phyloP scores from a whole-genome alignment of 192 early-diverging fungal genomes.

The Coemansia sp. region DNA sequence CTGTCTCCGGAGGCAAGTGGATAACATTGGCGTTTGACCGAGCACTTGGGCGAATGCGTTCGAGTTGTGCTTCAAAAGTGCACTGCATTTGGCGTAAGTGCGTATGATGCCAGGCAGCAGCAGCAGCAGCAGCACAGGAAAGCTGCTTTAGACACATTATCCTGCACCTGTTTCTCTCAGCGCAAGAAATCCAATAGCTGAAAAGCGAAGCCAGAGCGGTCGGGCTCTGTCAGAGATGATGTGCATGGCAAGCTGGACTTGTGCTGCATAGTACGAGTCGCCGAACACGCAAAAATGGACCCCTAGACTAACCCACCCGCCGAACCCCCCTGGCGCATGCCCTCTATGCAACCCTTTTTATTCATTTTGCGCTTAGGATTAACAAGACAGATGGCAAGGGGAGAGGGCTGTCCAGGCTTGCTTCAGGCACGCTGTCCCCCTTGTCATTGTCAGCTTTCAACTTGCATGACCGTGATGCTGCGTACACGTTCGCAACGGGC shows the following conservation, averaged over 20 bases:
- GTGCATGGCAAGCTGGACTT: background rate
- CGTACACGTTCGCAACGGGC: conserved; percentile 1
- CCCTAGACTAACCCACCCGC: background rate
- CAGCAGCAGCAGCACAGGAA: background rate
- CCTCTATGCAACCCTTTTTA: conserved; percentile 1
- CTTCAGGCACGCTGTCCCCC: background rate
- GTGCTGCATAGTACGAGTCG: background rate
- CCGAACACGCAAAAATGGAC: background rate
- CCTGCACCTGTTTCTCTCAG: background rate
- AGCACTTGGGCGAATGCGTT: background rate
- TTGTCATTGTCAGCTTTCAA: background rate
- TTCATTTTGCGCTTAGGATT: background rate
- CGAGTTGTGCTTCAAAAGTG: background rate
- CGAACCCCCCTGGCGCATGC: conserved; percentile 1
- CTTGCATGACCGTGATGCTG: conserved; percentile 2
- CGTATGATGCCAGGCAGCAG: background rate
- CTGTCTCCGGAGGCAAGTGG: background rate
- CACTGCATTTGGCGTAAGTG: background rate
- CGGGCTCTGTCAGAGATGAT: background rate
- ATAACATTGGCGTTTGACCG: background rate
- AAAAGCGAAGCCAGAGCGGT: background rate
- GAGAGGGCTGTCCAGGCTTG: background rate
- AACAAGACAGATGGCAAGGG: background rate
- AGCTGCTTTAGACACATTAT: background rate
- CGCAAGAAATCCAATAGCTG: background rate